Evolutionary conservation across 441 rosid genomes (phyloP).

Genomic region (Eugenia klotzschiana): DNA sequence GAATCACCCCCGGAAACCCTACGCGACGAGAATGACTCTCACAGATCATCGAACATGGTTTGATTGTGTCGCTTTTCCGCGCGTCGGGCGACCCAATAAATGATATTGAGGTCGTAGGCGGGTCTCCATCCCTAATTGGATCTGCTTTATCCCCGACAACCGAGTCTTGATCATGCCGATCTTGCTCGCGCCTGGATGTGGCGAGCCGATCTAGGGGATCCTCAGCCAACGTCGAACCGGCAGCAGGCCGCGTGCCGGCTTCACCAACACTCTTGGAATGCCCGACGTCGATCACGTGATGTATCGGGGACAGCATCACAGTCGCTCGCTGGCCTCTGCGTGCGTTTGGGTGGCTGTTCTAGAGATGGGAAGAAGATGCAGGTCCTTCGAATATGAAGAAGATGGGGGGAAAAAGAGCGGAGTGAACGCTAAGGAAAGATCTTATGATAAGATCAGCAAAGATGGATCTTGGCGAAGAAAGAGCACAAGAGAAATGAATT

Average conservation of each 20-base stretch:
- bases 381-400: neutral
- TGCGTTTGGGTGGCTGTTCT: neutral
- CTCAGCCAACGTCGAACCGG: neutral
- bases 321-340: neutral
- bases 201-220: neutral
- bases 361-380: neutral
- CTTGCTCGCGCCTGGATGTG: neutral
- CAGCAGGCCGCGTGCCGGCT: neutral
- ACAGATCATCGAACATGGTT: neutral
- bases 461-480: neutral
- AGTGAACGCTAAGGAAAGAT: too few species aligned
- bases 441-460: neutral
- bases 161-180: neutral
- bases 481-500: neutral
- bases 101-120: neutral
- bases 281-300: neutral
- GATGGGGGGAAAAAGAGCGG: too few species aligned
- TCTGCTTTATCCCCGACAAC: neutral
- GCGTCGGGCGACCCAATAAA: neutral
- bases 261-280: neutral
- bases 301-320: neutral
- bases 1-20: neutral
- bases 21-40: neutral
- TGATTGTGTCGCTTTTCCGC: neutral
- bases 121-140: neutral